Evolutionary conservation across 305 asterid genomes (phyloP).

Genomic region (Solanum hybrid): DNA sequence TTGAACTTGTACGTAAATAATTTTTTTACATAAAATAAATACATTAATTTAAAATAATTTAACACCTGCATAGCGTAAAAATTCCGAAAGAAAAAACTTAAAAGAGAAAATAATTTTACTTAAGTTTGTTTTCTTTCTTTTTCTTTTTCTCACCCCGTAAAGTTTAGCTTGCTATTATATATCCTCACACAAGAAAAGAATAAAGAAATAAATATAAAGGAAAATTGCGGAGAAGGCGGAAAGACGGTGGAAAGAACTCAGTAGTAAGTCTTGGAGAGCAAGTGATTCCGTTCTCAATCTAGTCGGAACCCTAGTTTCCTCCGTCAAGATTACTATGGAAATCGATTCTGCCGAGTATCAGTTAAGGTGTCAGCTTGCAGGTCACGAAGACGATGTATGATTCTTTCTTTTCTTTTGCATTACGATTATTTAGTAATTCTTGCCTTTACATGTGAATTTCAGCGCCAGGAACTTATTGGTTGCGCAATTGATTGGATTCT

Average conservation of each 20-base stretch:
- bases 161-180: neutral
- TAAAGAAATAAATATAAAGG: neutral
- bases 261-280: constrained; percentile 9
- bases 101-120: neutral
- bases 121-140: neutral
- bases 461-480: neutral
- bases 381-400: constrained; percentile 92
- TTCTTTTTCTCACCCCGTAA: neutral
- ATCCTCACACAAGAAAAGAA: neutral
- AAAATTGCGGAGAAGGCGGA: neutral
- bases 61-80: neutral
- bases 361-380: constrained; percentile 69
- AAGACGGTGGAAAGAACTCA: neutral
- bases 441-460: neutral
- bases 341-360: constrained; percentile 64
- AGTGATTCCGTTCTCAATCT: neutral
- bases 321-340: constrained; percentile 35
- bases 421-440: neutral
- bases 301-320: constrained; percentile 16
- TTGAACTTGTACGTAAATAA: neutral
- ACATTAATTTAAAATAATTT: too few relatives aligned
- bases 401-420: neutral
- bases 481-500: neutral
- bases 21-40: too few relatives aligned
- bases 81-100: too few relatives aligned